Percentiles rank a stretch among this genome's conserved stretches.
Evolutionary conservation across 2,329 filamentous ascomycete species (phyloP).

Genomic region (Penicillium palitans): DNA sequence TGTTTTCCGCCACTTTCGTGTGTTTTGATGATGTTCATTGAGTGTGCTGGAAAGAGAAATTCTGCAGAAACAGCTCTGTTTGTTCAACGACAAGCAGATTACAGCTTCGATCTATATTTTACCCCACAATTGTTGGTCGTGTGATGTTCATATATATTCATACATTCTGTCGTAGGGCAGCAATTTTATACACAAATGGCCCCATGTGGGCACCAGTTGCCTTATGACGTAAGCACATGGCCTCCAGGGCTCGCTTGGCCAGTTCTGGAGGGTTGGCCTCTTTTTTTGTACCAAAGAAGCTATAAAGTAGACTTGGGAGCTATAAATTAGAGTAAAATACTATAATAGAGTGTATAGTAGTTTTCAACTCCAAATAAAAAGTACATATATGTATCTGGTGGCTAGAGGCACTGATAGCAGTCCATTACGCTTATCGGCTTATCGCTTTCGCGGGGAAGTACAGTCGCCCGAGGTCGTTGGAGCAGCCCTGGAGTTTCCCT

Average conservation of each 20-base stretch:
- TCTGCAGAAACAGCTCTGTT: background rate
- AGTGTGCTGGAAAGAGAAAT: background rate
- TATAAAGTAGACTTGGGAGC: no score
- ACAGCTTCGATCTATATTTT: background rate
- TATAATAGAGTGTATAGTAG: no score
- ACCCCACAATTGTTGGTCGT: background rate
- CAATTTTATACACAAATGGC: slow-evolving; percentile 1
- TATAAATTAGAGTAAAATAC: no score
- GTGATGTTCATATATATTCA: background rate
- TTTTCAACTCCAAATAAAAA: no score
- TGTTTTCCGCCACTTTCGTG: slow-evolving; percentile 1
- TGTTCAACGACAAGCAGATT: background rate
- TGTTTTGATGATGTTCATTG: background rate
- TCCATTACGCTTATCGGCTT: slow-evolving; percentile 3
- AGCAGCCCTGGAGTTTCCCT: background rate
- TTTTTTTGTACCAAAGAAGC: background rate
- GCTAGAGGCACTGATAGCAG: no score
- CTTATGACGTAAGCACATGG: slow-evolving; percentile 2
- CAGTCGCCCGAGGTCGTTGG: background rate
- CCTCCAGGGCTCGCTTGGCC: background rate
- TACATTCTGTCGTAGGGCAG: background rate
- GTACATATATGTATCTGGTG: no score
- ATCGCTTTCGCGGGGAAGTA: slow-evolving; percentile 7
- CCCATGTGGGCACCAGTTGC: background rate
- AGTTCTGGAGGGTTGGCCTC: background rate